Conservation (phyloP, 23 red algal genomes). For the Pyropia haitanensis region DNA sequence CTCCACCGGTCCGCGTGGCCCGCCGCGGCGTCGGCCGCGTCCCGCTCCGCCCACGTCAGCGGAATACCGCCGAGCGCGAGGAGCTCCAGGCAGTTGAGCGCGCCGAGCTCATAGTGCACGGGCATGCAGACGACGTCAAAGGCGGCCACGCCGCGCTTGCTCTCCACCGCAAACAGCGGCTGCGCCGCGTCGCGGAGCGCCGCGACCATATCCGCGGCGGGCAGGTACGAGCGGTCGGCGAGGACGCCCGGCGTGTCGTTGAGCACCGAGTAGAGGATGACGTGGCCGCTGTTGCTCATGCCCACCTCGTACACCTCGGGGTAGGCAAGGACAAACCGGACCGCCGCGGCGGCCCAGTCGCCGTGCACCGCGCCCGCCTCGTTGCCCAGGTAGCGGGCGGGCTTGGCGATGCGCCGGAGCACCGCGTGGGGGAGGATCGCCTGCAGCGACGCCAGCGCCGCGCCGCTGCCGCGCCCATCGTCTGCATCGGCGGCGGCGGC, state of each 20-base stretch:
- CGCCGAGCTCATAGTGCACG: constrained; percentile 68
- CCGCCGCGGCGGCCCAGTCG: constrained; percentile 34
- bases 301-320: constrained; percentile 68
- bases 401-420: constrained; percentile 44
- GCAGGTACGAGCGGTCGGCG: constrained; percentile 54
- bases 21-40: constrained; percentile 26
- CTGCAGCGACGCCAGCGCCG: constrained; percentile 33
- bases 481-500: no score
- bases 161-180: constrained; percentile 60
- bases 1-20: not conserved
- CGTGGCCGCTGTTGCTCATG: constrained; percentile 64
- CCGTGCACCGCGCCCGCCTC: constrained; percentile 42
- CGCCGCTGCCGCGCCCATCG: no score
- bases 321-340: constrained; percentile 59
- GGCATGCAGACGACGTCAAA: constrained; percentile 55
- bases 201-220: constrained; percentile 46
- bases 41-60: constrained; percentile 29
- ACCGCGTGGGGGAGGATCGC: constrained; percentile 30
- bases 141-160: constrained; percentile 33
- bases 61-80: constrained; percentile 41
- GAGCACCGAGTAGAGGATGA: constrained; percentile 55
- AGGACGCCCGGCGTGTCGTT: constrained; percentile 57
- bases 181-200: constrained; percentile 18
- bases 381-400: constrained; percentile 65
- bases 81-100: constrained; percentile 58